Evolutionary conservation across 1,139 yeast species (phyloP).

Genomic region (Lipomyces yarrowii): DNA sequence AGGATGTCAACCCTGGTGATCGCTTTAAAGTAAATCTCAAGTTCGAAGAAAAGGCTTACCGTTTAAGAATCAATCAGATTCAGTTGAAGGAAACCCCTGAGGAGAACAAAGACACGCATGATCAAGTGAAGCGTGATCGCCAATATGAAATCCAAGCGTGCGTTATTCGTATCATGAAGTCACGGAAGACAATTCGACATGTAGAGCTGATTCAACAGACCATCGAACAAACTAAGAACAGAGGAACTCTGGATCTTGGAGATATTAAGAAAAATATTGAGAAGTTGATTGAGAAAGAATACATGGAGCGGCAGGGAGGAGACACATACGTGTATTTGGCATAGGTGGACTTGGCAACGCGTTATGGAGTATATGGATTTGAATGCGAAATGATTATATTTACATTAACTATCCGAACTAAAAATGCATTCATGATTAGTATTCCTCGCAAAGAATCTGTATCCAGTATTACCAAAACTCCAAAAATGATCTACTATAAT

Average conservation of each 20-base stretch:
- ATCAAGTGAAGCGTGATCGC: conserved; percentile 40
- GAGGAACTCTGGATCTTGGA: conserved; percentile 38
- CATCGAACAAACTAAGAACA: conserved; percentile 37
- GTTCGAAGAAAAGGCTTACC: conserved; percentile 39
- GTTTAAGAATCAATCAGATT: conserved; percentile 42
- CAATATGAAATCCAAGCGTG: conserved; percentile 44
- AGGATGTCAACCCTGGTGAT: conserved; percentile 36
- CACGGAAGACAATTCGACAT: conserved; percentile 41
- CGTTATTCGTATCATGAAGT: conserved; percentile 44
- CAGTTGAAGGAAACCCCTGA: conserved; percentile 39
- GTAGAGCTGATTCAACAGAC: conserved; percentile 42
- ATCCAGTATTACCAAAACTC: background rate
- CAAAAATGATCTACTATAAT: background rate
- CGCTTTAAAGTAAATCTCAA: conserved; percentile 40
- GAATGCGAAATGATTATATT: background rate
- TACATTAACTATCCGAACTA: too few relatives aligned
- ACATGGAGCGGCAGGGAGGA: conserved; percentile 37
- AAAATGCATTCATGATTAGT: too few relatives aligned
- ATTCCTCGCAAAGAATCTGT: background rate
- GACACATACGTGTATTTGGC: conserved; percentile 36
- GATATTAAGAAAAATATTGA: conserved; percentile 44
- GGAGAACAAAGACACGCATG: conserved; percentile 34
- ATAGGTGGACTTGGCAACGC: conserved; percentile 6
- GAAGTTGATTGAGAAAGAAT: conserved; percentile 41
- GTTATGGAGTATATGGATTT: background rate